A percentile compares a stretch with the other conserved stretches of the same genome.
Conservation (phyloP, 345 rosid genomes). For the Laguncularia racemosa region DNA sequence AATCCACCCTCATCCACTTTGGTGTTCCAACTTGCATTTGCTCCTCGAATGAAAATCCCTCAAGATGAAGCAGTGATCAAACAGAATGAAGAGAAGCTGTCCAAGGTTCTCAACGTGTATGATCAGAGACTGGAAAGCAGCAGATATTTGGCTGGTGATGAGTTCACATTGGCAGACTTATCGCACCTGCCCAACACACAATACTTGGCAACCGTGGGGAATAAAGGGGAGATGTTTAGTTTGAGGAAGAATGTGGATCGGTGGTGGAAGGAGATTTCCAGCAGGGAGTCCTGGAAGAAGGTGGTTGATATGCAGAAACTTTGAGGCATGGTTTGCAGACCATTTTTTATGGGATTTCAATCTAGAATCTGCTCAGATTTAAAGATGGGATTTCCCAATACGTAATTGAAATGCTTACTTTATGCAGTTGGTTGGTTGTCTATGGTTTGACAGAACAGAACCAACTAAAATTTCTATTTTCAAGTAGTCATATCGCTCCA, state of each 20-base stretch:
- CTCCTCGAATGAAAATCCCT: slow-evolving; percentile 46
- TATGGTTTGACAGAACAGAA: too few species aligned
- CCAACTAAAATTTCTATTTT: too few species aligned
- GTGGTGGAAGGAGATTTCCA: slow-evolving; percentile 70
- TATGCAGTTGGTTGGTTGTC: too few species aligned
- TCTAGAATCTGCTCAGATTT: too few species aligned
- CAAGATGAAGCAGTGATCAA: slow-evolving; percentile 38
- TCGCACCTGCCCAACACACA: slow-evolving; percentile 56
- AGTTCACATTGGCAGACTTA: slow-evolving; percentile 66
- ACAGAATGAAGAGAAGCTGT: slow-evolving; percentile 42
- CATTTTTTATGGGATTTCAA: too few species aligned
- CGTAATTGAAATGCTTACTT: too few species aligned
- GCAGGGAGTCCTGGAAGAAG: slow-evolving; percentile 64
- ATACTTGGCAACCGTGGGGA: slow-evolving; percentile 32
- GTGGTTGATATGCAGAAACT: slow-evolving; percentile 46
- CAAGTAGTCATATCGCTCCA: too few species aligned
- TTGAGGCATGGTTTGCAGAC: too few species aligned
- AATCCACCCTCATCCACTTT: slow-evolving; percentile 46
- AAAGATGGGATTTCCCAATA: too few species aligned
- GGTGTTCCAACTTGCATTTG: slow-evolving; percentile 57
- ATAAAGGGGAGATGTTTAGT: slow-evolving; percentile 32
- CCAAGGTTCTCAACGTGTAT: slow-evolving; percentile 52
- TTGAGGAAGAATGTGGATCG: slow-evolving; percentile 52
- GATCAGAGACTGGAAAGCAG: slow-evolving; percentile 46
- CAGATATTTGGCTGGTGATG: slow-evolving; percentile 58